Conservation (phyloP, 1,284 basidiomycete species). For the Puccinia coronata region DNA sequence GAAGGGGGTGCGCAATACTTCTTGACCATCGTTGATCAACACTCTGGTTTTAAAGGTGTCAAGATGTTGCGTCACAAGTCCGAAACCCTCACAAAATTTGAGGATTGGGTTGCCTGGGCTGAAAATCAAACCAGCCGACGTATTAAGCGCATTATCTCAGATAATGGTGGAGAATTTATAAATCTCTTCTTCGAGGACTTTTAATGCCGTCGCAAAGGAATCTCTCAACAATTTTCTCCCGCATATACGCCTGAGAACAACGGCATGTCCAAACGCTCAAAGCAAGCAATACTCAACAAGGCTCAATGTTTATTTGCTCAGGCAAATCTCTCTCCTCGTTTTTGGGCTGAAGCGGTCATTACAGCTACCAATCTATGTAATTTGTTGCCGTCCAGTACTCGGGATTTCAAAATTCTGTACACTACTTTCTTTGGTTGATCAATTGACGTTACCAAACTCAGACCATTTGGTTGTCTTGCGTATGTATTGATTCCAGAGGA, state of each 20-base stretch:
- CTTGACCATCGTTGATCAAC: constrained; percentile 2
- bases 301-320: not conserved
- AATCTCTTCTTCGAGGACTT: not conserved
- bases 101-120: not conserved
- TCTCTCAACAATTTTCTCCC: not conserved
- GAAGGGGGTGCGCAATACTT: not conserved
- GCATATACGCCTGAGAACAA: too few species aligned
- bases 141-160: too few species aligned
- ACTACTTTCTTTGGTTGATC: not conserved
- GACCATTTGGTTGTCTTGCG: not conserved
- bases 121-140: not conserved
- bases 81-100: not conserved
- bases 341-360: constrained; percentile 2
- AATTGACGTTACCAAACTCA: not conserved
- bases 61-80: not conserved
- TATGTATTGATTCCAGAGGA: not conserved
- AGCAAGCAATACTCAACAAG: not conserved
- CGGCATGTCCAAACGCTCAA: not conserved
- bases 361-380: not conserved
- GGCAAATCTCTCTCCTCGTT: not conserved
- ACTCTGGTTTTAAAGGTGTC: not conserved
- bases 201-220: not conserved
- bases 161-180: not conserved
- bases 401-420: not conserved
- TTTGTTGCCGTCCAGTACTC: not conserved